Evolutionary conservation across 495 filamentous ascomycete genomes (phyloP).

Genomic region (Pseudoneurospora amorphoporcata): DNA sequence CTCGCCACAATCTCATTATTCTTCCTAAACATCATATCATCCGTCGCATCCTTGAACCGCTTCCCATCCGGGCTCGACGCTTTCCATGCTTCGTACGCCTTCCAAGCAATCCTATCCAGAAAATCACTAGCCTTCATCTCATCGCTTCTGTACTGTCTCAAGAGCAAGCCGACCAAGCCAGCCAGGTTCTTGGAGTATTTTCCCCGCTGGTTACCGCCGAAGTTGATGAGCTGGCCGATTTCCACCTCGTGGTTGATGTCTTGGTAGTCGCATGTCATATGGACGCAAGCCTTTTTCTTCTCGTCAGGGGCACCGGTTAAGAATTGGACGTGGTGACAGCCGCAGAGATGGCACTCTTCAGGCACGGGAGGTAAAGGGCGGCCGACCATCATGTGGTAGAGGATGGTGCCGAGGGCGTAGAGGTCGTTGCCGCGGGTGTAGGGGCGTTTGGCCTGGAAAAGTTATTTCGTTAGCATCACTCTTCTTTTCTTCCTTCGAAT

Average conservation of each 20-base stretch:
- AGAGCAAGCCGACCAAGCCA: conserved; percentile 12
- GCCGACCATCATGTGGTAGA: conserved; percentile 32
- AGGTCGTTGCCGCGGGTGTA: conserved; percentile 25
- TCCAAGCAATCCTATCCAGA: conserved; percentile 12
- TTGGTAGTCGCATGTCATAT: conserved; percentile 1
- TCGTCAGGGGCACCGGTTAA: background rate
- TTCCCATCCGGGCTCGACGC: conserved; percentile 14
- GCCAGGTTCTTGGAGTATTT: conserved; percentile 16
- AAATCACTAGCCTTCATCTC: conserved; percentile 8
- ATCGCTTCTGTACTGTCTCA: conserved; percentile 12
- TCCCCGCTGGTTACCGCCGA: background rate
- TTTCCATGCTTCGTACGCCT: conserved; percentile 19
- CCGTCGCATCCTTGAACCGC: conserved; percentile 17
- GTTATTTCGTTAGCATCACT: background rate
- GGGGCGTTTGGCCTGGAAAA: conserved; percentile 13
- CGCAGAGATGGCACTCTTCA: conserved; percentile 19
- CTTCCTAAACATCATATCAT: conserved; percentile 17
- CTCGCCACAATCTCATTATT: conserved; percentile 2
- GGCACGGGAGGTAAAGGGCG: conserved; percentile 5
- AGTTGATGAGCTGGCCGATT: conserved; percentile 1
- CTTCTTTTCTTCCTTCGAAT: background rate
- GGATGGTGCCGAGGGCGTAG: conserved; percentile 23
- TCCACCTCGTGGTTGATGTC: conserved; percentile 18
- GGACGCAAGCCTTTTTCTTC: background rate
- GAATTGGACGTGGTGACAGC: conserved; percentile 10